phyloP scores from a whole-genome alignment of 768 basidiomycete species.

The Tulasnella sp. region DNA sequence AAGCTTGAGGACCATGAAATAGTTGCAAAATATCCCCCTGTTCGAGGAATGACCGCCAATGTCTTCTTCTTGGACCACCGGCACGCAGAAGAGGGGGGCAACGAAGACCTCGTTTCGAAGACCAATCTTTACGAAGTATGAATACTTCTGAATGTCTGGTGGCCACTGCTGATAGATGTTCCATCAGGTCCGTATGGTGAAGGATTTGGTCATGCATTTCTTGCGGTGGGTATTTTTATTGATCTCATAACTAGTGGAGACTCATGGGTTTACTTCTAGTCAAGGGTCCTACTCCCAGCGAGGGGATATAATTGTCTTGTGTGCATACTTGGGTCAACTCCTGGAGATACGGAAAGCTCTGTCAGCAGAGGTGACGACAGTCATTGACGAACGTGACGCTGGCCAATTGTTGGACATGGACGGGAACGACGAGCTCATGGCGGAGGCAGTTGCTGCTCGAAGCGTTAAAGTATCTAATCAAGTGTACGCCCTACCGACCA shows the following conservation, averaged over 20 bases:
- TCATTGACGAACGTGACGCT: conserved; percentile 72
- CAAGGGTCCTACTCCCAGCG: conserved; percentile 54
- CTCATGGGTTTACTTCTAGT: conserved; percentile 38
- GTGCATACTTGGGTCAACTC: conserved; percentile 58
- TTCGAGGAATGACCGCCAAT: too few relatives aligned
- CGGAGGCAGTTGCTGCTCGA: conserved; percentile 34
- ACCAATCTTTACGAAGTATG: conserved; percentile 69
- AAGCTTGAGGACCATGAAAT: too few relatives aligned
- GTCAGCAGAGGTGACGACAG: conserved; percentile 56
- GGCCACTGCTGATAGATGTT: conserved; percentile 41
- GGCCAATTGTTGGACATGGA: conserved; percentile 60
- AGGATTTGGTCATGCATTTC: conserved; percentile 58
- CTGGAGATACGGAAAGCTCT: conserved; percentile 52
- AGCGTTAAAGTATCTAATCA: conserved; percentile 44
- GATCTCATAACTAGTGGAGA: neutral
- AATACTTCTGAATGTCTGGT: conserved; percentile 21
- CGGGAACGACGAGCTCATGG: conserved; percentile 24
- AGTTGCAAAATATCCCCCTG: too few relatives aligned
- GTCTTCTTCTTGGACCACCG: too few relatives aligned
- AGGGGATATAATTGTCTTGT: conserved; percentile 59
- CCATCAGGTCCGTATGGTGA: conserved; percentile 51
- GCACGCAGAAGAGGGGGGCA: conserved; percentile 61
- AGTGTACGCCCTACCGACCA: conserved; percentile 52
- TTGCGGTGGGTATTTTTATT: conserved; percentile 43
- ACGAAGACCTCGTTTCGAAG: conserved; percentile 65